phyloP scores from a whole-genome alignment of 495 filamentous ascomycete species.

The Tuber aestivum region DNA sequence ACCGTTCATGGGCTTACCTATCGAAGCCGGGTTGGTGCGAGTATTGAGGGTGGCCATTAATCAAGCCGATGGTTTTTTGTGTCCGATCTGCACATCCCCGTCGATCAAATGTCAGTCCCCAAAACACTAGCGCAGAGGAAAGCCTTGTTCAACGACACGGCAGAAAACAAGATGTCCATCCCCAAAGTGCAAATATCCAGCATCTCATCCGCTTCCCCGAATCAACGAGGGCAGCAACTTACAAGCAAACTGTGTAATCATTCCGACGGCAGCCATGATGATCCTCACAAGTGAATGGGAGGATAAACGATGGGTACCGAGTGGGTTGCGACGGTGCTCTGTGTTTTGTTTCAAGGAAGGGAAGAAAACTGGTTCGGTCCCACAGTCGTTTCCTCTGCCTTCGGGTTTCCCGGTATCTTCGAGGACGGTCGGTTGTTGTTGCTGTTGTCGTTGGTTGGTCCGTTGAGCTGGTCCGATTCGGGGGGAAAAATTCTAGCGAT shows the following conservation, averaged over 20 bases:
- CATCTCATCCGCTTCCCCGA: neutral
- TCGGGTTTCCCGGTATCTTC: slow-evolving; percentile 16
- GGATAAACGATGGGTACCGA: slow-evolving; percentile 24
- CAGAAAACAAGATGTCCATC: slow-evolving; percentile 9
- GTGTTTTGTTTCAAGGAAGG: slow-evolving; percentile 20
- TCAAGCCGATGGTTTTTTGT: slow-evolving; percentile 87
- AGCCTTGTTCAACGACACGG: neutral
- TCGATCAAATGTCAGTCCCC: slow-evolving; percentile 18
- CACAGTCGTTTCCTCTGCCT: neutral
- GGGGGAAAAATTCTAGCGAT: slow-evolving; percentile 14
- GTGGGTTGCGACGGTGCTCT: slow-evolving; percentile 21
- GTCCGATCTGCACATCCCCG: slow-evolving; percentile 57
- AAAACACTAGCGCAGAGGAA: neutral
- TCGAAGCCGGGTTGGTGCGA: slow-evolving; percentile 75
- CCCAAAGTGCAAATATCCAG: slow-evolving; percentile 5
- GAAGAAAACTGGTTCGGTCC: neutral
- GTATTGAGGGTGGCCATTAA: slow-evolving; percentile 85
- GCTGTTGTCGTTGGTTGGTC: slow-evolving; percentile 14
- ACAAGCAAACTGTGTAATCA: slow-evolving; percentile 43
- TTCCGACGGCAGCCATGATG: slow-evolving; percentile 36
- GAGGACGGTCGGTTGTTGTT: slow-evolving; percentile 13
- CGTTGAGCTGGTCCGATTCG: slow-evolving; percentile 19
- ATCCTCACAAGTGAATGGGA: slow-evolving; percentile 43
- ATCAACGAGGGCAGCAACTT: slow-evolving; percentile 18
- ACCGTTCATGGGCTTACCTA: slow-evolving; percentile 47